Conservation (phyloP, 208 protist genomes). For the Acanthamoeba culbertsoni region DNA sequence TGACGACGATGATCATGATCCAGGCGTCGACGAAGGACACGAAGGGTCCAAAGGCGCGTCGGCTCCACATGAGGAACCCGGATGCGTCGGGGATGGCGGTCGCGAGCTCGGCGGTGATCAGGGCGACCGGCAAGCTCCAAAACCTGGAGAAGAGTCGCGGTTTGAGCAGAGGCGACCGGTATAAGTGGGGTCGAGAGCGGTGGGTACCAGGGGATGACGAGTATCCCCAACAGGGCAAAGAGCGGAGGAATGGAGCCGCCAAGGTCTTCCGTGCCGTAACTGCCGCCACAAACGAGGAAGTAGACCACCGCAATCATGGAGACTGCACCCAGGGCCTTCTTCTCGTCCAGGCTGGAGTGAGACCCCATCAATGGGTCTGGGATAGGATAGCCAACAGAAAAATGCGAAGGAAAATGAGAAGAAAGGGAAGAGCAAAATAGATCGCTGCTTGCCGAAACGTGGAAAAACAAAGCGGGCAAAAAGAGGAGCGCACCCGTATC, state of each 20-base stretch:
- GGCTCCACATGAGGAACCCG: not conserved
- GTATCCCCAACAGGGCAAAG: not conserved
- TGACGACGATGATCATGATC: conserved; percentile 42
- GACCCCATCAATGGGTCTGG: not conserved
- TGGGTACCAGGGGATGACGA: not conserved
- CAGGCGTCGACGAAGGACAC: conserved; percentile 5
- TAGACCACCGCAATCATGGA: conserved; percentile 40
- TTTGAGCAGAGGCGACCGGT: not conserved
- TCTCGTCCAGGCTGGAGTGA: not conserved
- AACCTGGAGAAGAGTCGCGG: not conserved
- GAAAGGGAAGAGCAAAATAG: not conserved
- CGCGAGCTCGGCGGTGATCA: conserved; percentile 9
- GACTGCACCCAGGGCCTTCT: not conserved
- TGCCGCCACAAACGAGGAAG: conserved; percentile 35
- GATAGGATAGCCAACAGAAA: not conserved
- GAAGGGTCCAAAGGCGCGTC: not conserved
- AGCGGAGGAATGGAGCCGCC: not conserved
- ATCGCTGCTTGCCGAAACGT: not conserved
- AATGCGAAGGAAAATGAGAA: not conserved
- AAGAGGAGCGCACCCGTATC: too few species aligned
- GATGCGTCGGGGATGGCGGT: not conserved
- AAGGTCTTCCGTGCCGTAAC: conserved; percentile 41
- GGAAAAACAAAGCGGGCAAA: too few species aligned
- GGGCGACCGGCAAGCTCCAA: conserved; percentile 34
- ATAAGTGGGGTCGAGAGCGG: not conserved